Conservation (phyloP, 441 rosid species). For the Euphorbia schlechtendalii region DNA sequence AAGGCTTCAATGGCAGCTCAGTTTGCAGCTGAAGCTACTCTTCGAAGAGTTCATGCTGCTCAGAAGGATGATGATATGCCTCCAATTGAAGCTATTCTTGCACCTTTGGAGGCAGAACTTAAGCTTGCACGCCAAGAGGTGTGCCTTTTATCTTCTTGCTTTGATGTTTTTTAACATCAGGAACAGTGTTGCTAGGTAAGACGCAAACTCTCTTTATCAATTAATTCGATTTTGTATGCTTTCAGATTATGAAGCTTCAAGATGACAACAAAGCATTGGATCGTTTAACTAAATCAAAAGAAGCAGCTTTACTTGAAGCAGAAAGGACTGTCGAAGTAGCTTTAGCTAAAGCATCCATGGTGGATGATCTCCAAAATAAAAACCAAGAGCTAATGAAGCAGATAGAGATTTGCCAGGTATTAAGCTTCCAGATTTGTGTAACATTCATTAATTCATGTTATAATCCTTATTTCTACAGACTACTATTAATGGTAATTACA, state of each 20-base stretch:
- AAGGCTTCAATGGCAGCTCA: constrained; percentile 99
- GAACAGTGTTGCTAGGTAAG: not conserved
- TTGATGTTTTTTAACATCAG: constrained; percentile 9
- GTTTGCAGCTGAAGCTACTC: constrained; percentile 99
- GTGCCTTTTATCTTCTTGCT: constrained; percentile 10
- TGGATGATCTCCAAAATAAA: constrained; percentile 98
- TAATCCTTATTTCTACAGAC: not conserved
- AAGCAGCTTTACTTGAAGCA: constrained; percentile 92
- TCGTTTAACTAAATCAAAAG: constrained; percentile 93
- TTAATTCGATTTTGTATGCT: constrained; percentile 14
- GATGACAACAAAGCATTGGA: constrained; percentile 97
- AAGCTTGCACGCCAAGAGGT: constrained; percentile 92
- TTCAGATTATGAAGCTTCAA: constrained; percentile 90
- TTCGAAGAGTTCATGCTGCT: constrained; percentile 97
- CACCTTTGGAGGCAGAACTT: constrained; percentile 94
- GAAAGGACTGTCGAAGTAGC: constrained; percentile 92
- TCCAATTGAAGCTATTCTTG: constrained; percentile 96
- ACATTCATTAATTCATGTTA: constrained; percentile 2
- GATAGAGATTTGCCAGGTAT: constrained; percentile 95
- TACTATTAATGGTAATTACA: constrained; percentile 8
- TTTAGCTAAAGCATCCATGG: constrained; percentile 89
- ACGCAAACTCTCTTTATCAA: constrained; percentile 2
- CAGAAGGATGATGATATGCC: constrained; percentile 99
- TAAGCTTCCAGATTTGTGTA: not conserved
- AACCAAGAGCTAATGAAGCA: constrained; percentile 97